Base-by-base conservation (phyloP, 192 early-diverging fungal genomes). In the Coemansia sp. region DNA sequence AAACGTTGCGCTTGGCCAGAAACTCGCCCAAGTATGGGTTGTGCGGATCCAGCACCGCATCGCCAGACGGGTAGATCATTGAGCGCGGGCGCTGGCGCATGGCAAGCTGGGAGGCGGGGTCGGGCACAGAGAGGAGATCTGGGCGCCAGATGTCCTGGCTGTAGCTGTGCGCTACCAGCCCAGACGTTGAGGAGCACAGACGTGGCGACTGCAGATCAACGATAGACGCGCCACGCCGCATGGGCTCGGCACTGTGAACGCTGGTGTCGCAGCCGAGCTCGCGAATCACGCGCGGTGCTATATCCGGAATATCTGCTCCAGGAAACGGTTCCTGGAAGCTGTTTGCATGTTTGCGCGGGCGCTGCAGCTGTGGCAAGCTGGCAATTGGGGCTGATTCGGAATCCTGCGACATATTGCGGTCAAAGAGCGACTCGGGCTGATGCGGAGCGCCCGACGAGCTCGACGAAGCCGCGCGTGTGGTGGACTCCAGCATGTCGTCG, bases 21-120 rank as follows among this genome's bases (percentile, higher is more conserved):
- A 76, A 65, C 39, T 69, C 72, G 41, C 58, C 72, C 1, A 76
- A 59, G 20, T 76, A 76, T 23, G 72, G 72, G 15, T 76, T 76
- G n/a, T 47, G 43, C 14, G 67, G 66, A 21, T 76, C 72, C 16
- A 76, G 57, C 15, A 51, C n/a, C 33, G 31, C 38, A 11, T 48
- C 43, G 52, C 33, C 12, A 23, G 14, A 15, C 18, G 49, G 50
- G 11, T 55, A 50, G 11, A 74, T 62, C 64, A 74, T 54, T 12
- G 71, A 68, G 28, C 71, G 71, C 35, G 71, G 71, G 10, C 70
- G 70, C 35, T 42, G 59, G 14, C 55, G 53, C 44, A 45, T 50
- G 19, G 23, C 23, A 36, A 49, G n/a, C 12, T 52, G 59, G 15
- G 23, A 44, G 10, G 61, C 44, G 2, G 72, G 65, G 20, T 75